Percentiles rank a stretch among this genome's conserved stretches.
These are phyloP conservation scores for Candida vaughaniae DNA, from an alignment of 805 yeast species.

Conservation along the genomic window DNA sequence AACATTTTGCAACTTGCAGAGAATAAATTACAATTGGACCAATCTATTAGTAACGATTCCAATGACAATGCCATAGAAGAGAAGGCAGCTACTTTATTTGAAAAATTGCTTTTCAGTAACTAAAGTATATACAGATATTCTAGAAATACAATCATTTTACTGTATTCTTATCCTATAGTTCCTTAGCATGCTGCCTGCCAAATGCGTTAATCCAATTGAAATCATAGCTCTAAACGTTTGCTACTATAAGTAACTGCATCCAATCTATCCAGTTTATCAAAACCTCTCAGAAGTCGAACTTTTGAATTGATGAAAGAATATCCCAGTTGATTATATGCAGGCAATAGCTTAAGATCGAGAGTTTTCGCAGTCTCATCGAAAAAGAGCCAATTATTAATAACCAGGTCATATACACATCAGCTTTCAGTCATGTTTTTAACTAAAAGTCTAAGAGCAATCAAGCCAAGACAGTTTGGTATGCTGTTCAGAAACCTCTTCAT, in stretches of 20 bases:
- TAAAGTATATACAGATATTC: no score
- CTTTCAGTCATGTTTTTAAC: constrained; percentile 4
- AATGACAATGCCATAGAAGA: constrained; percentile 49
- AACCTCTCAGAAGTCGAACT: no score
- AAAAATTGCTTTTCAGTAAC: constrained; percentile 38
- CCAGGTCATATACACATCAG: neutral
- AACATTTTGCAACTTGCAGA: constrained; percentile 83
- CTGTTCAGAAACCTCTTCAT: constrained; percentile 46
- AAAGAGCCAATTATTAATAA: neutral
- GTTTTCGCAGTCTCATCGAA: constrained; percentile 1
- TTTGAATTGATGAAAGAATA: no score
- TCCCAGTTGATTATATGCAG: no score
- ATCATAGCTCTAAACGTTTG: no score
- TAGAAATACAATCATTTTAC: neutral
- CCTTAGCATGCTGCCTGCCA: no score
- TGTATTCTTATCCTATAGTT: no score
- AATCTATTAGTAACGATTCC: constrained; percentile 43
- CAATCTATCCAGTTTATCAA: no score
- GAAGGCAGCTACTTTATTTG: constrained; percentile 52
- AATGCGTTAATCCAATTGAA: no score
- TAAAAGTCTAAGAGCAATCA: neutral
- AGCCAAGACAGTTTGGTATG: neutral
- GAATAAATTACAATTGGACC: constrained; percentile 86
- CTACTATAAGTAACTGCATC: no score
- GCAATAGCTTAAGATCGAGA: no score